These are phyloP conservation scores for Catharanthus roseus DNA, from an alignment of 257 asterid species.

Conservation along the genomic window DNA sequence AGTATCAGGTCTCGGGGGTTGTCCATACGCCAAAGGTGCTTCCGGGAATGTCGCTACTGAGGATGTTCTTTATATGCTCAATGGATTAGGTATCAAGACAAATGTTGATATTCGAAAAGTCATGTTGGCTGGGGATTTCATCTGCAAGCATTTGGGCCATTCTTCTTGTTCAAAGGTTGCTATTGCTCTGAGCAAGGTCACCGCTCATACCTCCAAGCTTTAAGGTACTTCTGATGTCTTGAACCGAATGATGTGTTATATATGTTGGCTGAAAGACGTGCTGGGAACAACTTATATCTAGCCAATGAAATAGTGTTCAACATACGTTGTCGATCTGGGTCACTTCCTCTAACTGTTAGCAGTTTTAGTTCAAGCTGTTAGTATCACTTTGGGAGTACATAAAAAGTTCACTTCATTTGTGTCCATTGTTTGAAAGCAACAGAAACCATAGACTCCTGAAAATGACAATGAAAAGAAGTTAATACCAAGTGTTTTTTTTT, in stretches of 20 bases:
- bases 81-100: conserved; percentile 78
- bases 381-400: neutral
- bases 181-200: conserved; percentile 49
- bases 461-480: neutral
- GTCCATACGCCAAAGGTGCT: conserved; percentile 98
- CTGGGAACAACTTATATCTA: neutral
- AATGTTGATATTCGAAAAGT: conserved; percentile 64
- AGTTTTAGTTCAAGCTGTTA: neutral
- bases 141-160: conserved; percentile 64
- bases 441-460: too few relatives aligned
- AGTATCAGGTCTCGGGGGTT: conserved; percentile 90
- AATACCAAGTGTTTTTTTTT: too few relatives aligned
- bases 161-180: conserved; percentile 80
- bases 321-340: neutral
- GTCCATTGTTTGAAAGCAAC: neutral
- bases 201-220: conserved; percentile 63
- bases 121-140: conserved; percentile 76
- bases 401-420: neutral
- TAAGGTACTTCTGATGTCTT: conserved; percentile 25
- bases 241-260: neutral
- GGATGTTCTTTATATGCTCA: conserved; percentile 90
- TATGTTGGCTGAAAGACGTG: neutral
- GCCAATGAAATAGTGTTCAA: neutral
- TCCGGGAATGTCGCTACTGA: conserved; percentile 94
- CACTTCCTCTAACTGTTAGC: neutral